phyloP scores from a whole-genome alignment of 2,329 filamentous ascomycete genomes.

The Fonsecaea multimorphosa region DNA sequence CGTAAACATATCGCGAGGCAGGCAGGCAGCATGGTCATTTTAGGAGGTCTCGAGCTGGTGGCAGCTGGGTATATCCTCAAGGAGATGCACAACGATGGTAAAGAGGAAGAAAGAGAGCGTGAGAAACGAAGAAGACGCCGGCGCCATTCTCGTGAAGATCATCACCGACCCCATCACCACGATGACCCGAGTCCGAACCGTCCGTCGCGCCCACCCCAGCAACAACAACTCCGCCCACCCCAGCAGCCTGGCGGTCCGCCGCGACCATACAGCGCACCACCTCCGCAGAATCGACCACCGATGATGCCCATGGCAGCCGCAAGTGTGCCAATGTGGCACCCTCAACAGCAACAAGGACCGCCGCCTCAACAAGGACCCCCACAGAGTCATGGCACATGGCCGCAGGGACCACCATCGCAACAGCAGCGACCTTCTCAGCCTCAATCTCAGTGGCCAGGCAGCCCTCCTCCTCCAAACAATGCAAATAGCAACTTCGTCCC shows the following conservation, averaged over 20 bases:
- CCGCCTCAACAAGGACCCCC: slow-evolving; percentile 15
- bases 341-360: slow-evolving; percentile 15
- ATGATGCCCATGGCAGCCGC: slow-evolving; percentile 12
- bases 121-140: slow-evolving; percentile 27
- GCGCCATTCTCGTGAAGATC: slow-evolving; percentile 22
- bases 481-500: slow-evolving; percentile 22
- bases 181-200: slow-evolving; percentile 25
- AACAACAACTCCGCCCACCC: slow-evolving; percentile 23
- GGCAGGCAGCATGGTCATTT: slow-evolving; percentile 31
- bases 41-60: slow-evolving; percentile 37
- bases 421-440: slow-evolving; percentile 17
- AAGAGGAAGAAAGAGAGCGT: slow-evolving; percentile 30
- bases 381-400: slow-evolving; percentile 29
- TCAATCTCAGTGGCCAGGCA: slow-evolving; percentile 17
- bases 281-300: slow-evolving; percentile 22
- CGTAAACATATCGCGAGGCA: not conserved
- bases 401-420: slow-evolving; percentile 18
- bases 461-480: slow-evolving; percentile 5
- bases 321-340: slow-evolving; percentile 9
- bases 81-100: slow-evolving; percentile 33
- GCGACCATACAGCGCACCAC: slow-evolving; percentile 30
- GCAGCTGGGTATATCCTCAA: slow-evolving; percentile 37
- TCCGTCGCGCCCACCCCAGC: slow-evolving; percentile 24
- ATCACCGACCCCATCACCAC: slow-evolving; percentile 22
- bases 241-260: slow-evolving; percentile 18